Evolutionary conservation across 257 asterid genomes (phyloP).

Genomic region (Solanum piurae): DNA sequence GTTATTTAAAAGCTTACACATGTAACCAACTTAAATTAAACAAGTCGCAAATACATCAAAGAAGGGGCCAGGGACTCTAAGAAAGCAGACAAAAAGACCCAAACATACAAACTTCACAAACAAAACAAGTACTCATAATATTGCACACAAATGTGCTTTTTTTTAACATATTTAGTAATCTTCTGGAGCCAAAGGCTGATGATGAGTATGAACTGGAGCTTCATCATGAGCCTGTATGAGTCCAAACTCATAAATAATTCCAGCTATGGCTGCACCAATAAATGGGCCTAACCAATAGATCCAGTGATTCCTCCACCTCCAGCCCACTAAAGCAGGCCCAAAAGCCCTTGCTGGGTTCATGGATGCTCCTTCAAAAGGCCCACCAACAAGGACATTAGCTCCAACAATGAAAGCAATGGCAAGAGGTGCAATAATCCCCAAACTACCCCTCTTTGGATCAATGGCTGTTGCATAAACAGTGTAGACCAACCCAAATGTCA

Average conservation of each 20-base stretch:
- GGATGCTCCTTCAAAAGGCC: constrained; percentile 80
- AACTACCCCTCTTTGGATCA: constrained; percentile 71
- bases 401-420: constrained; percentile 90
- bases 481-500: constrained; percentile 76
- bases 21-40: neutral
- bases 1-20: neutral
- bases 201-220: constrained; percentile 40
- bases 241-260: constrained; percentile 63
- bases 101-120: neutral
- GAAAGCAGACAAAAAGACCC: neutral
- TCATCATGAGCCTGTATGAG: constrained; percentile 33
- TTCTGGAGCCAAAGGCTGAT: constrained; percentile 90
- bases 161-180: constrained; percentile 42
- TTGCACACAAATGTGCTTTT: neutral
- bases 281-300: constrained; percentile 93
- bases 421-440: constrained; percentile 77
- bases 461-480: constrained; percentile 75
- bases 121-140: neutral
- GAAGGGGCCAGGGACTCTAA: neutral
- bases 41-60: neutral
- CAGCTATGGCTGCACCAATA: constrained; percentile 70
- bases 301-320: constrained; percentile 96
- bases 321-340: constrained; percentile 86
- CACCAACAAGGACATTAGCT: constrained; percentile 78
- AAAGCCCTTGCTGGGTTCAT: constrained; percentile 95